Base-by-base conservation (phyloP, 208 protist species). In the Acanthamoeba triangularis region DNA sequence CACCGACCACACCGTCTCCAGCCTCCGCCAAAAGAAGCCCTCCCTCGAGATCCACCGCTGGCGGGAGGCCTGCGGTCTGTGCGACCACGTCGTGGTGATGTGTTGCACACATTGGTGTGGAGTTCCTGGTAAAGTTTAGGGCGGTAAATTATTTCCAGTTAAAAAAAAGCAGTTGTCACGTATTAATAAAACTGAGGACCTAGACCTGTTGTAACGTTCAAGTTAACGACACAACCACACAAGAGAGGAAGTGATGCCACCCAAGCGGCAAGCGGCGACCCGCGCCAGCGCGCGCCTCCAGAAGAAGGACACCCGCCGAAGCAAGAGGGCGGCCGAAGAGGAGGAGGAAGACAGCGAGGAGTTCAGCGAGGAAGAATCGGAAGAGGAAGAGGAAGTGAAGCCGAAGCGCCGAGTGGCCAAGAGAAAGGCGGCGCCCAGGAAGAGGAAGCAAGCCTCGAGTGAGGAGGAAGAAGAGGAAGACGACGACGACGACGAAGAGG, bases 391-490 rank as follows among this genome's bases (percentile, higher is more conserved):
- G 8, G 61, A 67, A 18, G 61, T 67, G 25, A 67, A 30, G 28
- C 61, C 61, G 61, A 67, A 11, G 61, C 61, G 61, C 16, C 61
- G 61, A 11, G 20, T 67, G 10, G 61, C 61, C 11, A 67, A 30
- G 28, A 67, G 61, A 30, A 30, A 23, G 16, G 61, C 61, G 25
- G 61, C 61, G 20, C 16, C 25, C 61, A 67, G n/a, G 61, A 67
- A 67, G 61, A 67, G n/a, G 28, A 11, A 67, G 23, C 20, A 23
- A n/a, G 2, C 61, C 28, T 67, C 61, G 61, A 30, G 28, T 11
- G 49, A 88, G 80, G 80, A 88, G 41, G 80, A 88, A n/a, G 80
- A 88, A 33, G 80, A 88, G 10, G 80, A 88, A 11, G 67, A 74
- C 3, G 67, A 74, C 10, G 14, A 67, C n/a, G 84, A 91, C 10